Base-by-base conservation (phyloP, 768 basidiomycete species). In the Terana coerulea region DNA sequence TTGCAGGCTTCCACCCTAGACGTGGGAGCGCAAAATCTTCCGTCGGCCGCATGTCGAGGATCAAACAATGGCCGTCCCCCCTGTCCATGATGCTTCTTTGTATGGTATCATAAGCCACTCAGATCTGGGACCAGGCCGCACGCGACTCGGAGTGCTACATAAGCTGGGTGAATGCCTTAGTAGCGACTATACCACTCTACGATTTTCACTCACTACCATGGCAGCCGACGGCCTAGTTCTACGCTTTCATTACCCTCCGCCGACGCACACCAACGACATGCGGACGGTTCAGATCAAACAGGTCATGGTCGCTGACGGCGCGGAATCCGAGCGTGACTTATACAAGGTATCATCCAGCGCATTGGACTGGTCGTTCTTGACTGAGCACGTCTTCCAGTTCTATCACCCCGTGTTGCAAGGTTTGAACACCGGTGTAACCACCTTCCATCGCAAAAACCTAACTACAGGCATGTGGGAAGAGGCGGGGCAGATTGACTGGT, bases 401-500 rank as follows among this genome's bases (percentile, higher is more conserved):
- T 51, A 46, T 28, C 59, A 61, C 33, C 56, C 37, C 12, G 3
- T 51, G 14, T 29, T 22, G 25, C 22, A 41, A 7, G 43, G 22
- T 25, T 14, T 35, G 40, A 44, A 17, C 15, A 21, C 49, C 3
- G 41, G 39, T 6, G 47, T 31, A 15, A 34, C 34, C 15, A 37
- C 68, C 10, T 78, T 76, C 49, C 70, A 72, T 49, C 73, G 80
- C 45, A 75, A 70, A 56, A 80, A 81, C 58, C 44, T 69, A 10
- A 59, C 57, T 6, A 78, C 75, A 1, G 47, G 62, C 14, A 57
- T 69, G 17, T 80, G 76, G 57, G 80, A 83, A 60, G 70, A 70
- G 15, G 79, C 78, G 2, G 81, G 81, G 3, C 66, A 74, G 30
- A 74, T 83, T 50, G 74, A 78, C 43, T 83, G 80, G 80, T 63